Evolutionary conservation across 1,284 basidiomycete species (phyloP), one percentile per base, ranked within the genome.

Genomic region (Serendipita sp.): DNA sequence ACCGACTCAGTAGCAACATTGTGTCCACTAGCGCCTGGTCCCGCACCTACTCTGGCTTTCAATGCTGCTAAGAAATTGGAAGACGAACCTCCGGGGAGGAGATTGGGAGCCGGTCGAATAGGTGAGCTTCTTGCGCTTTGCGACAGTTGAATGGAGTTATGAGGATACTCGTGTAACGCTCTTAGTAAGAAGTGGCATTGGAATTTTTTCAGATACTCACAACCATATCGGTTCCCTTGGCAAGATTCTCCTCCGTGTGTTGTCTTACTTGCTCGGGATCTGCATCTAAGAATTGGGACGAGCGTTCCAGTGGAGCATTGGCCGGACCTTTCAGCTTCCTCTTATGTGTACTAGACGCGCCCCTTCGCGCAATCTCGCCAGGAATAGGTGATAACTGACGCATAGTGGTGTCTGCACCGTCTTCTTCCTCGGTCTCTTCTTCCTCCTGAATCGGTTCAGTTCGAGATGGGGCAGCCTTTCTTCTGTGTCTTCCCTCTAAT

Each of bases 211-310:
- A 63, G 67, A 47, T 47, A 30, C 47, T 53, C 44, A 72, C 81
- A 70, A 88, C 86, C 67, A 86, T 77, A 64, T 83, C 83, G 30
- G 82, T 82, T 29, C 90, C 88, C 61, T 83, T 84, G 41, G 82
- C 86, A 49, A 94, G 73, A 65, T 88, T 86, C 66, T 87, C 83
- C 69, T 92, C 87, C 60, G 93, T 87, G 70, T 93, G 89, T 67
- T 87, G 84, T 67, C 88, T 81, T 3, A 88, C 90, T 65, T 85
- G 79, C n/a, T 85, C 87, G 65, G 93, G 92, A 66, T 93, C 88
- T 3, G 91, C 92, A 71, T 93, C 91, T 82, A 90, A 85, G 69
- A 94, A 94, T 69, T 93, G 92, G 3, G 89, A 92, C 0, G 80
- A 77, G 6, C 81, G 81, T 22, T 81, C 81, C 67, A 74, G 77